Evolutionary conservation across 176 grass and related monocot species (phyloP), one percentile per base, ranked within the genome.

Genomic region (Echinochloa phyllopogon): DNA sequence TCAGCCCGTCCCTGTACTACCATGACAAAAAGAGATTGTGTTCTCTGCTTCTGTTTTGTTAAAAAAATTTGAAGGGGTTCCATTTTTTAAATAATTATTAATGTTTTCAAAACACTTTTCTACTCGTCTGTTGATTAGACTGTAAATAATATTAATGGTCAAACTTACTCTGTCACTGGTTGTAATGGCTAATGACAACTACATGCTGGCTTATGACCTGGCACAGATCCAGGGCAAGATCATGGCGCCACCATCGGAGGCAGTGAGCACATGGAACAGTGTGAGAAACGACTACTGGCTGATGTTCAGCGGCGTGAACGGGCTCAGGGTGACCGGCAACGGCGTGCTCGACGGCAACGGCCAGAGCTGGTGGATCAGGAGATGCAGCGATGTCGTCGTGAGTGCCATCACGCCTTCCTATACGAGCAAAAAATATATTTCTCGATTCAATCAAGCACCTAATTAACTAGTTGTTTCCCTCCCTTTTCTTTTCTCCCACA

Each of bases 291-390:
- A 20, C 2, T 58, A 65, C 11, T 93, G 91, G 91, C 55, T 93
- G n/a, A 74, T 40, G 50, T 93, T 93, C 79, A 0, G 75, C 4
- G 4, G 12, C 66, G 83, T 93, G 37, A 27, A 90, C 48, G 24
- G 72, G 59, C 72, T 93, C 41, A 84, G 56, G 53, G 85, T 93
- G 20, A 88, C 91, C 57, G 86, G 80, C 73, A 21, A 39, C 1
- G 86, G 86, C 36, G 10, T 78, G 65, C 33, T 88, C 64, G 44
- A 88, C 65, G 86, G 86, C 44, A 70, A 50, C 8, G 86, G 86
- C 12, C 6, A 42, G 0, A 71, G n/a, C 16, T 88, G 86, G 86
- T 88, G 86, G 86, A 1, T 10, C 52, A 51, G 10, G 16, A 88
- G 8, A 33, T 88, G 86, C 79, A 57, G 11, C 33, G 14, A 20